Percentiles rank a stretch among this genome's conserved stretches.
Conservation (phyloP, 2,329 filamentous ascomycete species). For the Botryosphaeria dothidea region DNA sequence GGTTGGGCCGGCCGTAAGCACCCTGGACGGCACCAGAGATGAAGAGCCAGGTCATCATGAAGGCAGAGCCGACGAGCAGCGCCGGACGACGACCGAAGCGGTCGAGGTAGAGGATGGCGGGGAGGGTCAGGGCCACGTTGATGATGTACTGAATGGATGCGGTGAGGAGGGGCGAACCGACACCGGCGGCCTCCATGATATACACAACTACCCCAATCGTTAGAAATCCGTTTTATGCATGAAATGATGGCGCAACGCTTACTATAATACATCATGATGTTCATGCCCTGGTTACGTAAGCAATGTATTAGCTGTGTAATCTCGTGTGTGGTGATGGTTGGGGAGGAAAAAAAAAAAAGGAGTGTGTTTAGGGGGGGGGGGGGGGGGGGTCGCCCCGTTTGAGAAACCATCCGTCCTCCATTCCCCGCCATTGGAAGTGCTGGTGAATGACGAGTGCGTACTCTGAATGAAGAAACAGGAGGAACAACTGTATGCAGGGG, state of each 20-base stretch:
- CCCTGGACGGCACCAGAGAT: slow-evolving; percentile 28
- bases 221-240: too few relatives aligned
- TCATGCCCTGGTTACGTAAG: slow-evolving; percentile 47
- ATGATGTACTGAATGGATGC: slow-evolving; percentile 59
- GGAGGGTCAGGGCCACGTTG: slow-evolving; percentile 56
- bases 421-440: too few relatives aligned
- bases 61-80: slow-evolving; percentile 51
- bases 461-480: too few relatives aligned
- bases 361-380: too few relatives aligned
- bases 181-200: slow-evolving; percentile 46
- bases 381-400: too few relatives aligned
- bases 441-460: too few relatives aligned
- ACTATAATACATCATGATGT: slow-evolving; percentile 52
- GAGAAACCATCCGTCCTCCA: too few relatives aligned
- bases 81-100: slow-evolving; percentile 53
- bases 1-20: slow-evolving; percentile 16
- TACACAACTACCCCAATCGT: slow-evolving; percentile 2
- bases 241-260: too few relatives aligned
- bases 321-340: too few relatives aligned
- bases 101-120: slow-evolving; percentile 58
- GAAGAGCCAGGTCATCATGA: slow-evolving; percentile 46
- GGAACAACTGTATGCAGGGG: too few relatives aligned
- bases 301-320: too few relatives aligned
- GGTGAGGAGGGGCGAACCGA: slow-evolving; percentile 49
- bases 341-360: too few relatives aligned